Conservation (phyloP, 352 stramenopile genomes). For the Phytopythium vexans region DNA sequence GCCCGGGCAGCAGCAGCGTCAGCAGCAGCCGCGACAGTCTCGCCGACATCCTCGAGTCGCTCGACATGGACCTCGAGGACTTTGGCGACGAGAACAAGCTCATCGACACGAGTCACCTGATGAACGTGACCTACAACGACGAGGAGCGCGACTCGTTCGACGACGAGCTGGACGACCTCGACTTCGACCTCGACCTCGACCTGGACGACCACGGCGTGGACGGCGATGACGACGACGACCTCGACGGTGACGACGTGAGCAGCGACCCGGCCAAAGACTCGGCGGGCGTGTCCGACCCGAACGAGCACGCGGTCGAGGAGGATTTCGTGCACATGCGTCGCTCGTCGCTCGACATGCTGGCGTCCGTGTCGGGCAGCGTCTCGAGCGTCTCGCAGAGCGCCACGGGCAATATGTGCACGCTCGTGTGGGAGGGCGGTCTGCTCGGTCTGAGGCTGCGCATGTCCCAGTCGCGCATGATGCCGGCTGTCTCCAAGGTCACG, state of each 20-base stretch:
- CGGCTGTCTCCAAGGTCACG: conserved; percentile 82
- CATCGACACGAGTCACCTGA: conserved; percentile 23
- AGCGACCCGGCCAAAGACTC: conserved; percentile 17
- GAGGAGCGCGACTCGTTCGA: conserved; percentile 58
- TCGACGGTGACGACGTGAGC: conserved; percentile 21
- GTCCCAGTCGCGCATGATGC: conserved; percentile 78
- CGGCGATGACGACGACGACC: conserved; percentile 31
- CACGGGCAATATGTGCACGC: conserved; percentile 68
- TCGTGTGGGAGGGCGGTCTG: conserved; percentile 82
- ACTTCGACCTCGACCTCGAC: conserved; percentile 46
- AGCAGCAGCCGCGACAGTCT: conserved; percentile 58
- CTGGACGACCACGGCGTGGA: conserved; percentile 45
- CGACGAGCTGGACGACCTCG: conserved; percentile 42
- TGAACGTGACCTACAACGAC: conserved; percentile 22
- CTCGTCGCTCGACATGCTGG: conserved; percentile 70
- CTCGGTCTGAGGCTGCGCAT: conserved; percentile 73
- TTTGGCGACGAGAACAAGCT: conserved; percentile 51
- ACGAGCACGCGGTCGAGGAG: conserved; percentile 59
- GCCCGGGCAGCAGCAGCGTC: conserved; percentile 20
- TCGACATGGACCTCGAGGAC: conserved; percentile 84
- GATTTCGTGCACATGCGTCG: conserved; percentile 61
- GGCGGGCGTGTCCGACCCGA: conserved; percentile 40
- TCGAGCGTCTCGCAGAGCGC: conserved; percentile 53
- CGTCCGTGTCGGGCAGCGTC: conserved; percentile 61
- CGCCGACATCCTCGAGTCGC: conserved; percentile 79